Evolutionary conservation across 805 yeast species (phyloP).

Genomic region (Ogataea ganodermae): DNA sequence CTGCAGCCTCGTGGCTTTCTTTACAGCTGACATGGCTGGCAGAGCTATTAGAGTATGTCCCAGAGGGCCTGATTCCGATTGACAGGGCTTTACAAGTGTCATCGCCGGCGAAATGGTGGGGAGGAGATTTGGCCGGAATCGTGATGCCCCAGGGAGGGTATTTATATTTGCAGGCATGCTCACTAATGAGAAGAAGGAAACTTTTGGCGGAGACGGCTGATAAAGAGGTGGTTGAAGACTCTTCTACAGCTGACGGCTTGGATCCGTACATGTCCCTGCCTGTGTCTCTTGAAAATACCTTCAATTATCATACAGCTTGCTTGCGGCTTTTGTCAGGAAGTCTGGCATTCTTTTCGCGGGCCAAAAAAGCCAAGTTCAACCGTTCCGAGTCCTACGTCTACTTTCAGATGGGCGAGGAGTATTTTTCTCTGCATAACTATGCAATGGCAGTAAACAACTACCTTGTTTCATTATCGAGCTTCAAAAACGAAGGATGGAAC

Average conservation of each 20-base stretch:
- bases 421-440: slow-evolving; percentile 35
- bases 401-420: slow-evolving; percentile 55
- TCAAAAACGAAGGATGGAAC: slow-evolving; percentile 46
- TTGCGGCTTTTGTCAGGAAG: slow-evolving; percentile 39
- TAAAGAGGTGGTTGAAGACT: not conserved
- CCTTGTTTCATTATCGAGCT: slow-evolving; percentile 39
- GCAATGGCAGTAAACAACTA: slow-evolving; percentile 45
- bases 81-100: slow-evolving; percentile 38
- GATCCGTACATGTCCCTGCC: slow-evolving; percentile 35
- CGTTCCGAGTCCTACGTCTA: slow-evolving; percentile 45
- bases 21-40: slow-evolving; percentile 70
- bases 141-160: slow-evolving; percentile 47
- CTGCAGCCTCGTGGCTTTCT: slow-evolving; percentile 54
- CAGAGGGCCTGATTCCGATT: slow-evolving; percentile 42
- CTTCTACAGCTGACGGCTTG: too few relatives aligned
- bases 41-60: slow-evolving; percentile 52
- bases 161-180: slow-evolving; percentile 42
- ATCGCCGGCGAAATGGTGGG: slow-evolving; percentile 26
- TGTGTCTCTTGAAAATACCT: slow-evolving; percentile 24
- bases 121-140: slow-evolving; percentile 20
- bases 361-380: slow-evolving; percentile 36
- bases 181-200: slow-evolving; percentile 32
- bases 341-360: slow-evolving; percentile 39
- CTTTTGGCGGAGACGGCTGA: slow-evolving; percentile 15
- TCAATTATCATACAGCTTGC: slow-evolving; percentile 24